These are phyloP conservation scores for Omphalotus guepiniiformis DNA, from an alignment of 768 basidiomycete species.

Conservation along the genomic window DNA sequence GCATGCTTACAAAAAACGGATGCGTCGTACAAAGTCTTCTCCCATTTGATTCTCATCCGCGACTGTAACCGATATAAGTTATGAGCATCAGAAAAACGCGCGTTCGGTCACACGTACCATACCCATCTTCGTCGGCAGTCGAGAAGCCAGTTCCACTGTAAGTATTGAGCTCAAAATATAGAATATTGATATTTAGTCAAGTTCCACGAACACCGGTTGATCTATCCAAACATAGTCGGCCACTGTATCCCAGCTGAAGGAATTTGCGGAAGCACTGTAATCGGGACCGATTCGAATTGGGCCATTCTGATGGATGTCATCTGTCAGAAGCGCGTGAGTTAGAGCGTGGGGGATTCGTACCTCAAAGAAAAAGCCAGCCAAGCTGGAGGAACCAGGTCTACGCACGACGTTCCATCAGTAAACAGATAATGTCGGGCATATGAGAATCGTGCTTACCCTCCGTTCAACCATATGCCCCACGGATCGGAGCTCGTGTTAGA, in stretches of 20 bases:
- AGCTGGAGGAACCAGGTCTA: conserved; percentile 8
- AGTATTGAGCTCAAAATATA: conserved; percentile 2
- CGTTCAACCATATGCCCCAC: conserved; percentile 75
- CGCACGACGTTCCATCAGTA: background rate
- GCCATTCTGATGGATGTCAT: conserved; percentile 58
- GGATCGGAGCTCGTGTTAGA: conserved; percentile 38
- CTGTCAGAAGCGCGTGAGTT: background rate
- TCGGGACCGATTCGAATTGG: conserved; percentile 56
- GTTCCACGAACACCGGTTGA: conserved; percentile 41
- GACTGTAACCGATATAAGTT: conserved; percentile 27
- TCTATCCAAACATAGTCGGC: conserved; percentile 50
- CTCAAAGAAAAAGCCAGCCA: conserved; percentile 8
- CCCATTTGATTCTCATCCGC: conserved; percentile 65
- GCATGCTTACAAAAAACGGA: background rate
- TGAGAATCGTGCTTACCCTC: conserved; percentile 39
- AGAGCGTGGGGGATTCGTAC: background rate
- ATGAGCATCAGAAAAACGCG: background rate
- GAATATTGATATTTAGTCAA: background rate
- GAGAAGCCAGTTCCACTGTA: conserved; percentile 4
- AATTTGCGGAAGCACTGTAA: conserved; percentile 34
- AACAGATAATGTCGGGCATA: background rate
- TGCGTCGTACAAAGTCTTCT: conserved; percentile 41
- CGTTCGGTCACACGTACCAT: background rate
- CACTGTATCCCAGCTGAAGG: conserved; percentile 37
- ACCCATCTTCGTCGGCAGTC: conserved; percentile 5